phyloP scores from a whole-genome alignment of 768 basidiomycete genomes.

The Mycena crocata region DNA sequence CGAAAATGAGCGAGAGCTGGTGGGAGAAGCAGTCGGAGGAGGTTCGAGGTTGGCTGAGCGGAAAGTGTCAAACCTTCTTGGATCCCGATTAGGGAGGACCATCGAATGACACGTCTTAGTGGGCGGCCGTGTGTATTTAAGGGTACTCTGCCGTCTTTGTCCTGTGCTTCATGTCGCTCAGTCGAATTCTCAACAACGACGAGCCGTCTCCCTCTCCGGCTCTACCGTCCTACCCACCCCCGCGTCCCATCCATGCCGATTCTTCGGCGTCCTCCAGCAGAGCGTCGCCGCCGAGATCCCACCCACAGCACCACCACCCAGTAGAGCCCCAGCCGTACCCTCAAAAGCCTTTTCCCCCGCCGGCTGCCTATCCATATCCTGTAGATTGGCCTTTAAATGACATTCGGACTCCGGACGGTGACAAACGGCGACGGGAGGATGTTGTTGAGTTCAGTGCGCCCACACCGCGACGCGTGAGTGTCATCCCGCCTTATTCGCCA shows the following conservation, averaged over 20 bases:
- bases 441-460: conserved; percentile 63
- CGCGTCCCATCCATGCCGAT: conserved; percentile 44
- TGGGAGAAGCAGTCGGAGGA: background rate
- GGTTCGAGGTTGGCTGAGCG: background rate
- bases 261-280: conserved; percentile 22
- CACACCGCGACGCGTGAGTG: conserved; percentile 66
- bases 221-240: conserved; percentile 46
- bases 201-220: conserved; percentile 61
- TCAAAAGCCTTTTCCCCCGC: conserved; percentile 21
- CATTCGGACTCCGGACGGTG: conserved; percentile 11
- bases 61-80: background rate
- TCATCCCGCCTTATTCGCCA: background rate
- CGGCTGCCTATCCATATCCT: conserved; percentile 13
- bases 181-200: conserved; percentile 84
- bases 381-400: conserved; percentile 27
- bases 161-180: conserved; percentile 78
- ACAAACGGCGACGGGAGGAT: conserved; percentile 48
- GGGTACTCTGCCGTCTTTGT: conserved; percentile 28
- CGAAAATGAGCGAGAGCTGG: conserved; percentile 32
- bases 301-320: conserved; percentile 13
- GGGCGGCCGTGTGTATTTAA: no score
- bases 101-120: background rate
- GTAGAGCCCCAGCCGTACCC: conserved; percentile 23
- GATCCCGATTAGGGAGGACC: background rate
- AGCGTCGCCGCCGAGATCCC: conserved; percentile 10